Conservation (phyloP, 306 rosid species). For the Vigna nakashimae region DNA sequence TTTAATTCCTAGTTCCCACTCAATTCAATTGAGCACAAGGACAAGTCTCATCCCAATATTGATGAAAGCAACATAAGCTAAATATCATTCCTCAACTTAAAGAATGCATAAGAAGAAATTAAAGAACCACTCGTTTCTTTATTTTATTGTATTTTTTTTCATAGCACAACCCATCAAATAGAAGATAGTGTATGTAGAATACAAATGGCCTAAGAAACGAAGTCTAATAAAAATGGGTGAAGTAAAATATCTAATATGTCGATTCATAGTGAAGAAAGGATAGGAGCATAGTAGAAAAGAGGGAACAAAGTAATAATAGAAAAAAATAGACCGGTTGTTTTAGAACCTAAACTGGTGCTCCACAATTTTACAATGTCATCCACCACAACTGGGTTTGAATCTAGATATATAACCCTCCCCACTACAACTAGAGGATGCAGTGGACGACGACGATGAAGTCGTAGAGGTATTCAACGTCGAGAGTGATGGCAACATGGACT, state of each 20-base stretch:
- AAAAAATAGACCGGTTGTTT: slow-evolving; percentile 49
- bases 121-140: slow-evolving; percentile 20
- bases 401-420: slow-evolving; percentile 60
- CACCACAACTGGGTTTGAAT: slow-evolving; percentile 66
- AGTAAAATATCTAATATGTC: slow-evolving; percentile 18
- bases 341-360: slow-evolving; percentile 53
- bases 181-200: slow-evolving; percentile 30
- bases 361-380: slow-evolving; percentile 66
- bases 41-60: neutral
- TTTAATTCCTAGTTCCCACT: neutral
- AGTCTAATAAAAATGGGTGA: slow-evolving; percentile 29
- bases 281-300: neutral
- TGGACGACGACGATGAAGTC: slow-evolving; percentile 74
- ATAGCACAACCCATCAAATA: slow-evolving; percentile 40
- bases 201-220: slow-evolving; percentile 20
- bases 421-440: slow-evolving; percentile 64
- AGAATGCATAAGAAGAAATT: slow-evolving; percentile 40
- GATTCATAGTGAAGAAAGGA: slow-evolving; percentile 27
- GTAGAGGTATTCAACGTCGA: slow-evolving; percentile 67
- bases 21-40: neutral
- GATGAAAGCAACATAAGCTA: neutral
- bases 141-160: slow-evolving; percentile 49
- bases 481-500: slow-evolving; percentile 74
- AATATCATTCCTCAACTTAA: neutral
- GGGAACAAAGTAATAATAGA: neutral